Base-by-base conservation (phyloP, 805 yeast genomes). In the Torulaspora gathmanii region DNA sequence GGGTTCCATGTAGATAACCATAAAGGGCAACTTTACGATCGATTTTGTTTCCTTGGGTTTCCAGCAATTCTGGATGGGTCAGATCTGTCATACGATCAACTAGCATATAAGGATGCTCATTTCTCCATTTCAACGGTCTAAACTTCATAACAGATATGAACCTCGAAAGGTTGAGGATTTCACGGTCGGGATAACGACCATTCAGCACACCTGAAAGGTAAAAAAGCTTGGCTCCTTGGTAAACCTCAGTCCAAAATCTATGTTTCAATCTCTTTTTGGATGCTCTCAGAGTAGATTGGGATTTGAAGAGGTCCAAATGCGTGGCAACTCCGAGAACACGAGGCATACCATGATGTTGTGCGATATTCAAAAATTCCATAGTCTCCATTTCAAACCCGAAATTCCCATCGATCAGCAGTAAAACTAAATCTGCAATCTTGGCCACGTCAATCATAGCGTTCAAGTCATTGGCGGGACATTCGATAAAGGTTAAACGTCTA, bases 341-440 rank as follows among this genome's bases (percentile, higher is more conserved):
- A 33, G 99, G 99, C 90, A 93, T 93, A 67, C 99, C 99, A 66
- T 93, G 99, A 61, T 91, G 97, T 57, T 93, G 96, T 3, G 96
- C 95, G 54, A 93, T 78, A 60, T 93, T 95, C 52, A 93, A 73
- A 61, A 93, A 93, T 68, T 93, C 99, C 98, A 93, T 95, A 7
- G 99, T 93, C 68, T 93, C 99, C 99, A 93, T 93, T 71, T 93
- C 99, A 48, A 93, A 80, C 6, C 99, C 99, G 64, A 88, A 93
- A 65, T 93, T 93, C 47, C 99, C 98, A 70, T 93, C 99, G 48
- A 93, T 80, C 75, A 93, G 70, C 49, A 93, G 65, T 39, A 93
- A 72, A 8, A 95, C 95, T 50, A 93, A 73, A 67, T 93, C 99
- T 0, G 98, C 96, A 46, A 90, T 81, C 60, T 93, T 93, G 22